Evolutionary conservation across 257 asterid species (phyloP), one percentile per base, ranked within the genome.

Genomic region (Penstemon barbatus): DNA sequence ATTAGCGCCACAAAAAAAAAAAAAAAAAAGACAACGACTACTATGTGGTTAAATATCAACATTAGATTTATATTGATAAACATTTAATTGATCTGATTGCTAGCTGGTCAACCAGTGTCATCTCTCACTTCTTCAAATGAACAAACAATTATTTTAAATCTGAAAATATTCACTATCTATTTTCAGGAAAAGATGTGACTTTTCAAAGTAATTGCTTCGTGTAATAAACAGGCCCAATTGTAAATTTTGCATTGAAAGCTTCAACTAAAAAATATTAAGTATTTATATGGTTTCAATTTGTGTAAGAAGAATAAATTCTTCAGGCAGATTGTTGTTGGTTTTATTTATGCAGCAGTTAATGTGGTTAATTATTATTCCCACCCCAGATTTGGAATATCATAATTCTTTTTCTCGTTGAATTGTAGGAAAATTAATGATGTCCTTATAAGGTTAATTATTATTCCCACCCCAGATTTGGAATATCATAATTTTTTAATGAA

Each of bases 211-310:
- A 13, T 18, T 48, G 57, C 37, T 49, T 48, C 36, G 43, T 15
- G 58, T 40, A n/a, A 62, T 45, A 41, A 53, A 25, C 15, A 1
- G 40, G 39, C 18, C 15, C 4, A 45, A 33, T 45, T 59, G 49
- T 76, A 66, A 66, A 57, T 71, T 46, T 65, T 41, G 68, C 81
- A 79, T 76, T 82, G 11, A 82, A 72, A 73, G 42, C 61, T 51
- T 71, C 63, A 79, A 71, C 87, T 56, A 77, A 7, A 76, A 65
- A 7, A 71, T 56, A 15, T 15, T 52, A 25, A 25, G 2, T 25
- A 25, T 25, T 1, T 25, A 25, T 25, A 33, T 15, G 64, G 57
- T 40, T 42, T 71, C 54, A 25, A 49, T 11, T 74, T 38, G 12
- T 8, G 64, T 46, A 39, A 18, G 12, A 6, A 43, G 60, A 54